Evolutionary conservation across 2,329 filamentous ascomycete species (phyloP), one percentile per base, ranked within the genome.

Genomic region (Fusarium begoniae): DNA sequence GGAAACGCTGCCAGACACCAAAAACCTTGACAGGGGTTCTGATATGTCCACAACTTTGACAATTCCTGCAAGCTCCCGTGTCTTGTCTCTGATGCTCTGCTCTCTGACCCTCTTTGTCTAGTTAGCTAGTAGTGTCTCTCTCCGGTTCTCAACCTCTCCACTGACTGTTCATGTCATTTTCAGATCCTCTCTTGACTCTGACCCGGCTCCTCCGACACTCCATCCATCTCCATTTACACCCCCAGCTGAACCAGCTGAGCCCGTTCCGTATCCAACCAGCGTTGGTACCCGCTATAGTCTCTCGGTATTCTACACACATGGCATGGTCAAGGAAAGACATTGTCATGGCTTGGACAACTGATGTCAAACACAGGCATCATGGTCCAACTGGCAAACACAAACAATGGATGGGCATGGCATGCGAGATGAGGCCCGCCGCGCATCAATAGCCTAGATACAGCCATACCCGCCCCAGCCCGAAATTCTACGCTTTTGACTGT

Each of bases 401-500:
- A 50, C 37, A 71, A 58, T 55, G 40, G 69, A 60, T 41, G 43
- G 69, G 44, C 71, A 73, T 63, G 70, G 41, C 73, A 73, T 63
- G 70, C 66, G 69, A 75, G 75, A 75, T 77, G 75, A 77, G 75
- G 75, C 75, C 75, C 74, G 72, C 75, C 61, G 72, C 37, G 53
- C 60, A 74, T 69, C 66, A 77, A 76, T 77, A 73, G 72, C 66
- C 40, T 35, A 70, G 69, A 63, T 68, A 41, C 54, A 70, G 44
- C 62, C 73, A 67, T 76, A 75, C 72, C 75, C 74, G 74, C 72
- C 66, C 70, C 62, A 67, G 66, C 74, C 75, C 72, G 75, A 64
- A 51, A 58, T 57, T 75, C 66, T 75, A 55, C 71, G 74, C 61
- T 69, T 45, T 54, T 69, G 45, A 67, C 60, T 65, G 44, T 63